These are phyloP conservation scores for Fusarium sp. DNA, from an alignment of 2,329 filamentous ascomycete genomes.

Conservation along the genomic window DNA sequence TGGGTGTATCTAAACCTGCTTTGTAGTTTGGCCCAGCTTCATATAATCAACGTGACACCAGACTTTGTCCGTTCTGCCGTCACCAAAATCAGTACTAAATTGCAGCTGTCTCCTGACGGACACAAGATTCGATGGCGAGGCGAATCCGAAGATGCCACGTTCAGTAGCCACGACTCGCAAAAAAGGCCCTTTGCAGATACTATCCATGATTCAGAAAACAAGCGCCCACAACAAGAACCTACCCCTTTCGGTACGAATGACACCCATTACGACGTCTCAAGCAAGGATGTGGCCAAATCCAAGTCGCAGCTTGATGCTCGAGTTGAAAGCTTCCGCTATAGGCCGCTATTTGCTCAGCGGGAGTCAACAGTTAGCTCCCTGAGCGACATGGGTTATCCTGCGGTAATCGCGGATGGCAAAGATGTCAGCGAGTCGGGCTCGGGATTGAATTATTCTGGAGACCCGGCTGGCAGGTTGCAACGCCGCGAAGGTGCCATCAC, in stretches of 20 bases:
- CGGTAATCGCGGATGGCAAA: constrained; percentile 63
- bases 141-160: constrained; percentile 73
- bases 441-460: constrained; percentile 64
- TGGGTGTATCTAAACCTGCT: constrained; percentile 89
- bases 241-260: constrained; percentile 55
- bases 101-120: constrained; percentile 84
- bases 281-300: constrained; percentile 59
- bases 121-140: constrained; percentile 86
- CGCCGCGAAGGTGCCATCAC: constrained; percentile 82
- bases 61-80: constrained; percentile 83
- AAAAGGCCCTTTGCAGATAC: constrained; percentile 66
- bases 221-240: constrained; percentile 64
- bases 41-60: constrained; percentile 86
- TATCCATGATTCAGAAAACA: constrained; percentile 61
- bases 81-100: constrained; percentile 77
- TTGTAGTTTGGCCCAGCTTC: constrained; percentile 85
- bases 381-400: constrained; percentile 66
- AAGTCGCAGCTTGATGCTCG: constrained; percentile 57
- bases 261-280: constrained; percentile 55
- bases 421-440: constrained; percentile 64
- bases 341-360: constrained; percentile 72
- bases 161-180: constrained; percentile 73
- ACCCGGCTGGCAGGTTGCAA: constrained; percentile 66
- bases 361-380: constrained; percentile 64
- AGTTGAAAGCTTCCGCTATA: constrained; percentile 72